Conservation (phyloP, 257 asterid genomes). For the Capsicum chinense region DNA sequence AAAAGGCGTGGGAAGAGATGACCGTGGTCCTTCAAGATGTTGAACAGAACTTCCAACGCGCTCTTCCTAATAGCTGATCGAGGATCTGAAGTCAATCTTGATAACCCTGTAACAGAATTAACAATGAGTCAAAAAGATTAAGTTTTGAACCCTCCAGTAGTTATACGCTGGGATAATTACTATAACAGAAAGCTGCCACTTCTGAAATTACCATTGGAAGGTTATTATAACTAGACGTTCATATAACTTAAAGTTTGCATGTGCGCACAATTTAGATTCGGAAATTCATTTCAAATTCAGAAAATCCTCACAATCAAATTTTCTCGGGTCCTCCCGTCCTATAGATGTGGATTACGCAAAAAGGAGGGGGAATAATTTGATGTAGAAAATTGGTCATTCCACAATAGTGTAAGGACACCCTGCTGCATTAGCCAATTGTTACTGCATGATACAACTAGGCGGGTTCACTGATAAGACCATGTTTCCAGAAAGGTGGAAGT, state of each 20-base stretch:
- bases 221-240: neutral
- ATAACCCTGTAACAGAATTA: slow-evolving; percentile 68
- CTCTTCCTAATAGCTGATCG: slow-evolving; percentile 92
- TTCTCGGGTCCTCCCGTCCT: neutral
- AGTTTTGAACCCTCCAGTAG: slow-evolving; percentile 19
- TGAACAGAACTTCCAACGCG: slow-evolving; percentile 91
- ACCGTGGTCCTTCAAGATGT: slow-evolving; percentile 96
- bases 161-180: neutral
- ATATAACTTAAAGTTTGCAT: neutral
- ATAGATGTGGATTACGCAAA: neutral
- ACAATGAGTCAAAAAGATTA: slow-evolving; percentile 21
- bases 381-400: neutral
- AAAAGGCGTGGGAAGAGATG: slow-evolving; percentile 74
- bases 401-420: neutral
- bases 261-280: slow-evolving; percentile 5
- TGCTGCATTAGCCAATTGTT: slow-evolving; percentile 16
- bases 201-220: neutral
- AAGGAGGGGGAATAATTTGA: slow-evolving; percentile 17
- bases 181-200: slow-evolving; percentile 9
- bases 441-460: slow-evolving; percentile 2
- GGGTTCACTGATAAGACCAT: neutral
- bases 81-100: slow-evolving; percentile 90
- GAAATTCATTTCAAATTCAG: slow-evolving; percentile 18
- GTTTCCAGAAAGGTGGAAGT: slow-evolving; percentile 26
- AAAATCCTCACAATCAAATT: slow-evolving; percentile 11